Evolutionary conservation across 257 asterid species (phyloP), one percentile per base, ranked within the genome.

Genomic region (Nicotiana paniculata): DNA sequence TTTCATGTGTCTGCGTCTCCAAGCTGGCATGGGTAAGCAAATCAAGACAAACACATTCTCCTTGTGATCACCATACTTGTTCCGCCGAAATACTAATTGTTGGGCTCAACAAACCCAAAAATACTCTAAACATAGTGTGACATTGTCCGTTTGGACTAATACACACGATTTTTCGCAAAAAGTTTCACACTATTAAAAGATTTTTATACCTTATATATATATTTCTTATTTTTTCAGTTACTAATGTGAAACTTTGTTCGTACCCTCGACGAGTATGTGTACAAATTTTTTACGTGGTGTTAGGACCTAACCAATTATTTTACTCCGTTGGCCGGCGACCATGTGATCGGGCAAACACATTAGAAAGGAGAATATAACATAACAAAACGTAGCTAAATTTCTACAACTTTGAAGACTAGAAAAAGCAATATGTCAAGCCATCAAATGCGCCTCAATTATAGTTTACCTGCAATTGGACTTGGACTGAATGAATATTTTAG

Each of bases 161-260:
- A 0, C 0, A 0, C 9, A 39, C 8, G 1, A 39, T 6, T 39
- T 39, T 1, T 3, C 0, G 1, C 1, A 39, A 39, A 39, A 39
- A 0, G 0, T 39, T 10, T 39, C 10, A 7, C 1, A 39, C 10
- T 7, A 39, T 39, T 1, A 39, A 39, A 0, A 6, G 10, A 39
- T 39, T 1, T 0, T 0, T 0, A 7, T 0, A 39, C 0, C 2
- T 39, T 39, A 7, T 39, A 39, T 7, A 0, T 39, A 1, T 39
- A 6, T 2, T 39, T 9, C 24, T 8, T 1, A 6, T 1, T 2
- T 39, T 39, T 39, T 1, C 10, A 7, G 0, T 0, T 39, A 7
- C 1, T 6, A 6, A 6, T 6, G 2, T 37, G 43, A 1, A 0
- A 37, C 0, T 39, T 39, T 39, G 1, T 39, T 39, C 9, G 48